Evolutionary conservation across 2,329 filamentous ascomycete species (phyloP).

Genomic region (Diaporthe humulicola): DNA sequence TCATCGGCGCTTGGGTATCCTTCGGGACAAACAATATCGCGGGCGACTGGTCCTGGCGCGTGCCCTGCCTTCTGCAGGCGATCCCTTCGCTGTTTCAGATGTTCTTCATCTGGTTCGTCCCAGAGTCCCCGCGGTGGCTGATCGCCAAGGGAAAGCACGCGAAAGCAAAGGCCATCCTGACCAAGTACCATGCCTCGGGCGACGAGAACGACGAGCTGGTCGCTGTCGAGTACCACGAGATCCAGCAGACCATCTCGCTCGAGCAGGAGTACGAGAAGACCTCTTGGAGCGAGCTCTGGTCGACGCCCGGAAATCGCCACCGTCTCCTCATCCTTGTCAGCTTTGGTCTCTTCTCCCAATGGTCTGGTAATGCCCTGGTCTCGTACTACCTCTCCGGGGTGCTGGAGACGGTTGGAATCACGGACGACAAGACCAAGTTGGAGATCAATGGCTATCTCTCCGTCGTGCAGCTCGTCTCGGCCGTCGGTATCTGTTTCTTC

Average conservation of each 20-base stretch:
- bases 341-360: conserved; percentile 69
- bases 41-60: conserved; percentile 36
- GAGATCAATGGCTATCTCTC: conserved; percentile 46
- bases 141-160: conserved; percentile 69
- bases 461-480: conserved; percentile 44
- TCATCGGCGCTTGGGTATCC: conserved; percentile 44
- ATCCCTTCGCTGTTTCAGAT: conserved; percentile 68
- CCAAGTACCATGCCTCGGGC: conserved; percentile 54
- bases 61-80: conserved; percentile 38
- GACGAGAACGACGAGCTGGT: conserved; percentile 54
- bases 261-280: conserved; percentile 61
- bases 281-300: conserved; percentile 59
- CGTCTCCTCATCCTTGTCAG: conserved; percentile 66
- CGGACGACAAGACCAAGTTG: conserved; percentile 47
- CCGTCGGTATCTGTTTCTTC: conserved; percentile 44
- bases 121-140: conserved; percentile 76
- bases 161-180: conserved; percentile 36
- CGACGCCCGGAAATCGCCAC: conserved; percentile 66
- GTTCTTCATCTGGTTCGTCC: conserved; percentile 75
- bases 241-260: conserved; percentile 56
- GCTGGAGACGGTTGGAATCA: conserved; percentile 52
- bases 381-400: conserved; percentile 55
- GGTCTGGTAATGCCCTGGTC: conserved; percentile 66
- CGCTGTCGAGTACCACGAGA: conserved; percentile 57
- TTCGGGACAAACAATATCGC: conserved; percentile 43